Evolutionary conservation across 768 basidiomycete species (phyloP).

Genomic region (Galerina marginata): DNA sequence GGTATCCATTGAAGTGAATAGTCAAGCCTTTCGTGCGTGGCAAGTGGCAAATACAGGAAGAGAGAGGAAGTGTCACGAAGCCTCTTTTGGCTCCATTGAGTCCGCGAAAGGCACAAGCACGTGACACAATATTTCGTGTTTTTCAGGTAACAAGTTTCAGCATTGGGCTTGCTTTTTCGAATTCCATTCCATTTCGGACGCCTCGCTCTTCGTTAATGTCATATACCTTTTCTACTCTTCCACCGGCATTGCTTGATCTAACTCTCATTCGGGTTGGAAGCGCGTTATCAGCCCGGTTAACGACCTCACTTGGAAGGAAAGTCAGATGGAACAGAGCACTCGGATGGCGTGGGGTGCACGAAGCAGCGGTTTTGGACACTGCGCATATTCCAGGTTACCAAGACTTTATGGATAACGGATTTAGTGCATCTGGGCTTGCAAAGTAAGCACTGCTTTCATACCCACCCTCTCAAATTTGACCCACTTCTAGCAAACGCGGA

Average conservation of each 20-base stretch:
- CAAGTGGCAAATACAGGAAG: too few relatives aligned
- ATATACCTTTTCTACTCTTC: slow-evolving; percentile 19
- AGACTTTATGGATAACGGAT: slow-evolving; percentile 4
- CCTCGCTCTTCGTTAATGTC: background rate
- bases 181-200: too few relatives aligned
- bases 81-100: too few relatives aligned
- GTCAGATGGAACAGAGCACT: slow-evolving; percentile 18
- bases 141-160: too few relatives aligned
- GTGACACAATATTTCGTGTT: too few relatives aligned
- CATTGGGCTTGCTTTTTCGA: too few relatives aligned
- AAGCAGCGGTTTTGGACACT: slow-evolving; percentile 23
- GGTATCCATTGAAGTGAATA: too few relatives aligned
- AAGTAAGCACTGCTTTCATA: slow-evolving; percentile 4
- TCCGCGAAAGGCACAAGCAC: too few relatives aligned
- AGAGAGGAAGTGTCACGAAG: too few relatives aligned
- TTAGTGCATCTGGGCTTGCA: background rate
- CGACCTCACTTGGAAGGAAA: background rate
- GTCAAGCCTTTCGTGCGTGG: too few relatives aligned
- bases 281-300: slow-evolving; percentile 11
- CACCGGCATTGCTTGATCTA: slow-evolving; percentile 33
- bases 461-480: background rate
- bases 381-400: slow-evolving; percentile 2
- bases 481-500: background rate
- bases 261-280: slow-evolving; percentile 28
- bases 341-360: slow-evolving; percentile 24